These are phyloP conservation scores for Kwoniella shandongensis DNA, from an alignment of 768 basidiomycete genomes.

Conservation along the genomic window DNA sequence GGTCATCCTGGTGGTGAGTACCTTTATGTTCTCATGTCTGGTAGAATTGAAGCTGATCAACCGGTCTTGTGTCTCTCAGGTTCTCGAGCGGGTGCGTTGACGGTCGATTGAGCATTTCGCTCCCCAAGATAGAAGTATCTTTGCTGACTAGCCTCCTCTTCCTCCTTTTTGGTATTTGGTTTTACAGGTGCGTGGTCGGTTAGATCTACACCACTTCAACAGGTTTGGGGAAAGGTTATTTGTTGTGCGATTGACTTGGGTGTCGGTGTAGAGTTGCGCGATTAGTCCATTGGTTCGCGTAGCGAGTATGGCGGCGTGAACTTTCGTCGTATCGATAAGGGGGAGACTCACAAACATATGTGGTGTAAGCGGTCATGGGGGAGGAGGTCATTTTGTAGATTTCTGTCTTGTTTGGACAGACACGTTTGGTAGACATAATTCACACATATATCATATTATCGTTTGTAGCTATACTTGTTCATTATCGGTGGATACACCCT, in stretches of 20 bases:
- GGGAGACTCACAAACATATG: no score
- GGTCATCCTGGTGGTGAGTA: slow-evolving; percentile 54
- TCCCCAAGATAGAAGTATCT: not conserved
- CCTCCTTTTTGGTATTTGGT: not conserved
- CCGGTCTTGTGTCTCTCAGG: slow-evolving; percentile 1
- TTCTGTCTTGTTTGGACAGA: no score
- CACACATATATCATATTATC: no score
- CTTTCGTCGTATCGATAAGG: no score
- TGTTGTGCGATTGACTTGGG: not conserved
- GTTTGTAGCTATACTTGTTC: no score
- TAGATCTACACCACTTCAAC: not conserved
- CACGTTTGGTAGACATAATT: no score
- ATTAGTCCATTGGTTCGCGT: slow-evolving; percentile 10
- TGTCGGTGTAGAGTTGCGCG: slow-evolving; percentile 2
- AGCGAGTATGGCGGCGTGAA: no score
- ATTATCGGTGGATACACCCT: no score
- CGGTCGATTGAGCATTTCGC: not conserved
- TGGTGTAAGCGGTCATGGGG: no score
- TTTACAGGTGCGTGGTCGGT: slow-evolving; percentile 27
- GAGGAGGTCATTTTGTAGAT: no score
- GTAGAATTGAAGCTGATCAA: not conserved
- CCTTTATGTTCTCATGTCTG: slow-evolving; percentile 1
- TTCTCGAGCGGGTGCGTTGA: slow-evolving; percentile 16
- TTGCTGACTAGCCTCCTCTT: not conserved
- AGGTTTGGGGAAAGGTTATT: slow-evolving; percentile 1